phyloP scores from a whole-genome alignment of 2,329 filamentous ascomycete species.

The Trichoderma afroharzianum region DNA sequence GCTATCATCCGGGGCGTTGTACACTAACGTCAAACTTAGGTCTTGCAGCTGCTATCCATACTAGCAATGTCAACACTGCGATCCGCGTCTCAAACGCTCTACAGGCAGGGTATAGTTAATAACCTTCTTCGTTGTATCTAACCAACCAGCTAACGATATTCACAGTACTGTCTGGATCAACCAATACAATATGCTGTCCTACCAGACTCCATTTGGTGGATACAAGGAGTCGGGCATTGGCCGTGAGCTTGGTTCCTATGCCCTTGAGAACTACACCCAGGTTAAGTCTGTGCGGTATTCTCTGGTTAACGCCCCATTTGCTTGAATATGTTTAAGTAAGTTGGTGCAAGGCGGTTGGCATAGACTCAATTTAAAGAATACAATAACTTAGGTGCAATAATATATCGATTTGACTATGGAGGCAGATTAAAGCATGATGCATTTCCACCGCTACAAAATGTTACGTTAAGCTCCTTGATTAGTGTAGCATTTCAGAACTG shows the following conservation, averaged over 20 bases:
- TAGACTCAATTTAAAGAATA: too few species aligned
- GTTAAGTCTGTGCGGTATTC: conserved; percentile 25
- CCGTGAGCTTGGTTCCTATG: conserved; percentile 31
- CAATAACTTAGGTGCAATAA: too few species aligned
- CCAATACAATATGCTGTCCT: conserved; percentile 26
- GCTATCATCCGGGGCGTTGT: too few species aligned
- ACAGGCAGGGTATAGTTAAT: conserved; percentile 46
- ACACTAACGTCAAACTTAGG: too few species aligned
- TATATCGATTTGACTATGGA: too few species aligned
- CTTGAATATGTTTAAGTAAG: too few species aligned
- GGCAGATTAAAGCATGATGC: too few species aligned
- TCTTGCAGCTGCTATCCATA: conserved; percentile 30
- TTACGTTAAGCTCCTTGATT: background rate
- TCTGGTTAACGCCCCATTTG: too few species aligned
- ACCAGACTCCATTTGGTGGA: conserved; percentile 32
- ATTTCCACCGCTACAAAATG: background rate
- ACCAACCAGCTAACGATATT: too few species aligned
- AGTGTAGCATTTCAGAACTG: background rate
- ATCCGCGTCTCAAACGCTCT: conserved; percentile 46
- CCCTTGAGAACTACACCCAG: conserved; percentile 29
- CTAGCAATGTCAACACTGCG: conserved; percentile 29
- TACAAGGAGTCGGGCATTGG: conserved; percentile 34
- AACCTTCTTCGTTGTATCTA: too few species aligned
- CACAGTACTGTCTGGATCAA: conserved; percentile 59
- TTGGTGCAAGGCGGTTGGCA: too few species aligned